Evolutionary conservation across 495 filamentous ascomycete species (phyloP), one percentile per base, ranked within the genome.

Genomic region (Hyaloscypha bicolor): DNA sequence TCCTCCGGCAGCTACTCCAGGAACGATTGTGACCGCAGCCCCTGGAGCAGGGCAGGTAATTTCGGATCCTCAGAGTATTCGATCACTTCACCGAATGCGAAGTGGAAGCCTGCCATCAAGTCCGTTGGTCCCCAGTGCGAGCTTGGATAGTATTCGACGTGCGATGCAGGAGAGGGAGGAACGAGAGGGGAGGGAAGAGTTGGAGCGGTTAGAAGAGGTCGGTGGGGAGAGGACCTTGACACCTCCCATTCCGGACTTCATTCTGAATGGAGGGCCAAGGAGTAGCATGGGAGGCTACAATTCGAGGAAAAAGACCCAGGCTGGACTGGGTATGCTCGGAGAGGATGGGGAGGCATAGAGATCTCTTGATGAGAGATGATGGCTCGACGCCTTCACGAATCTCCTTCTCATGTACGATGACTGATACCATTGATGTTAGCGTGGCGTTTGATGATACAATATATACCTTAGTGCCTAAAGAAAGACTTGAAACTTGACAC

Each of bases 1-100:
- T 11, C 89, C 90, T 14, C 88, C 91, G 0, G 82, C 84, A 8
- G 83, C 85, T 0, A 88, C 87, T 0, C 85, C 88, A 0, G 89
- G 89, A 0, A 96, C 91, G 0, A 79, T 87, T 25, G 87, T 96
- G 42, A 82, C 85, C 8, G 92, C 90, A 9, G 86, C 89, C 1
- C 91, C 91, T 2, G 83, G 87, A 32, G 89, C 88, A 0, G 91
- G 90, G 0, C 85, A 88, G 72, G 80, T 87, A 16, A 87, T 93
- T 19, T 83, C 86, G 9, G 81, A 87, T 37, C 80, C 82, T 58
- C 80, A 84, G 0, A 82, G 79, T 71, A 77, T 80, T 58, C 79
- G 77, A 25, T 82, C 79, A n/a, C 78, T 92, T 60, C 85, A 80
- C 25, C 83, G 89, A 12, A 88, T 92, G 84, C 81, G 89, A 30